A percentile compares a stretch with the other conserved stretches of the same genome.
phyloP scores from a whole-genome alignment of 768 basidiomycete genomes.

The Pilatotrama ljubarskyi region DNA sequence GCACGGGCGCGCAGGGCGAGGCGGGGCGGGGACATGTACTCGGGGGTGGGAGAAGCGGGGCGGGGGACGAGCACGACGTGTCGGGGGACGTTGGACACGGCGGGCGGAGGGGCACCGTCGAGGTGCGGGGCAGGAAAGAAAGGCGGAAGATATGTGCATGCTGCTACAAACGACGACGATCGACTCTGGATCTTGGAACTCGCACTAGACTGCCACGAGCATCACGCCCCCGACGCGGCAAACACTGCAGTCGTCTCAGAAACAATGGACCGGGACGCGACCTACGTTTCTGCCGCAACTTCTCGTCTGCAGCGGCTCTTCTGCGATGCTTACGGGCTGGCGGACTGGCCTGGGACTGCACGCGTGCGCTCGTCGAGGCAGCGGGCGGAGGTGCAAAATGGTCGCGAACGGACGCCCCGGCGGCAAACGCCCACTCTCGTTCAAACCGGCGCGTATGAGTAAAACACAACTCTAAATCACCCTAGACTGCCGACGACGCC shows the following conservation, averaged over 20 bases:
- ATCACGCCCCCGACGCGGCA: neutral
- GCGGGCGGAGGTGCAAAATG: too few species aligned
- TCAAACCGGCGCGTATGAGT: constrained; percentile 8
- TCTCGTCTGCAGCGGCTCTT: neutral
- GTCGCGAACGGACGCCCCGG: neutral
- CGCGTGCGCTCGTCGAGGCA: neutral
- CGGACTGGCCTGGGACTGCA: neutral
- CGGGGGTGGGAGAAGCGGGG: neutral
- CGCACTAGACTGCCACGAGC: too few species aligned
- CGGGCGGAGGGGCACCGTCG: neutral
- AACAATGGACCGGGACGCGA: neutral
- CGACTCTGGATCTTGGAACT: too few species aligned
- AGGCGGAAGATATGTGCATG: too few species aligned
- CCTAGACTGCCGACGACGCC: too few species aligned
- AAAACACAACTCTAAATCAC: constrained; percentile 11
- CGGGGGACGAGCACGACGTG: neutral
- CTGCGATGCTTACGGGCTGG: neutral
- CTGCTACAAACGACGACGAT: too few species aligned
- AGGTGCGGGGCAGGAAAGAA: too few species aligned
- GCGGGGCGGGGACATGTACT: neutral
- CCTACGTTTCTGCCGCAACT: constrained; percentile 6
- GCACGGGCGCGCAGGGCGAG: neutral
- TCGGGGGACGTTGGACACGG: neutral
- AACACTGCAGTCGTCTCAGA: neutral
- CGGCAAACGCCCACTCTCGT: neutral